phyloP scores from a whole-genome alignment of 805 yeast genomes.

The Lachancea meyersii region DNA sequence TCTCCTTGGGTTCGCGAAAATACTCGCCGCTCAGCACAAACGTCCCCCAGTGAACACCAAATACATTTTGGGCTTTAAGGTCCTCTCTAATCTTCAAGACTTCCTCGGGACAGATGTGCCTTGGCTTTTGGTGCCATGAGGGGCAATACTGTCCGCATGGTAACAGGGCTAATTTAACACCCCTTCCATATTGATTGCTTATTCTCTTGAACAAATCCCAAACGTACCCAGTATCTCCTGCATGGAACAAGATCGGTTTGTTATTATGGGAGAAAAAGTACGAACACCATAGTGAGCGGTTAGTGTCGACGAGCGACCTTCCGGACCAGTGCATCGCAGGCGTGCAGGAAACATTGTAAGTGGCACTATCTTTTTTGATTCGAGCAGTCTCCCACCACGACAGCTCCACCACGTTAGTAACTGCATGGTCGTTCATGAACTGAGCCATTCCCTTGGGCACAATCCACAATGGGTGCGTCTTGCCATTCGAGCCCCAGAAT shows the following conservation, averaged over 20 bases:
- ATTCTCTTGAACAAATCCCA: slow-evolving; percentile 64
- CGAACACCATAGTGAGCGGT: slow-evolving; percentile 83
- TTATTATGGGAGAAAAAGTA: slow-evolving; percentile 63
- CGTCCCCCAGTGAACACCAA: slow-evolving; percentile 97
- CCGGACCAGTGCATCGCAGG: slow-evolving; percentile 99
- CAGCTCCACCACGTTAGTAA: slow-evolving; percentile 63
- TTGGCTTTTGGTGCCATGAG: slow-evolving; percentile 85
- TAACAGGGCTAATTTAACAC: slow-evolving; percentile 58
- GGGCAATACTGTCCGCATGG: slow-evolving; percentile 97
- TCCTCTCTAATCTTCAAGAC: slow-evolving; percentile 62
- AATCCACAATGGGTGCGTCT: slow-evolving; percentile 56
- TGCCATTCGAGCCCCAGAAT: slow-evolving; percentile 25
- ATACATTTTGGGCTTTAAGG: slow-evolving; percentile 52
- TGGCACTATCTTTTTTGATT: slow-evolving; percentile 22
- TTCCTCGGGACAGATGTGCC: slow-evolving; percentile 82
- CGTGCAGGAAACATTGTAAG: slow-evolving; percentile 74
- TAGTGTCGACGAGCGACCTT: slow-evolving; percentile 70
- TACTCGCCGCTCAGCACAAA: slow-evolving; percentile 85
- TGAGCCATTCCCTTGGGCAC: slow-evolving; percentile 76
- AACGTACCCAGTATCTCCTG: slow-evolving; percentile 94
- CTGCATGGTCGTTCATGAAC: slow-evolving; percentile 52
- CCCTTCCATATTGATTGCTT: slow-evolving; percentile 52
- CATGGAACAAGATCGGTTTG: slow-evolving; percentile 74
- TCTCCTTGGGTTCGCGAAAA: slow-evolving; percentile 71
- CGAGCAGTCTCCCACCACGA: slow-evolving; percentile 82